A percentile compares a stretch with the other conserved stretches of the same genome.
These are phyloP conservation scores for Zygosaccharomyces lentus DNA, from an alignment of 805 yeast species.

Conservation along the genomic window DNA sequence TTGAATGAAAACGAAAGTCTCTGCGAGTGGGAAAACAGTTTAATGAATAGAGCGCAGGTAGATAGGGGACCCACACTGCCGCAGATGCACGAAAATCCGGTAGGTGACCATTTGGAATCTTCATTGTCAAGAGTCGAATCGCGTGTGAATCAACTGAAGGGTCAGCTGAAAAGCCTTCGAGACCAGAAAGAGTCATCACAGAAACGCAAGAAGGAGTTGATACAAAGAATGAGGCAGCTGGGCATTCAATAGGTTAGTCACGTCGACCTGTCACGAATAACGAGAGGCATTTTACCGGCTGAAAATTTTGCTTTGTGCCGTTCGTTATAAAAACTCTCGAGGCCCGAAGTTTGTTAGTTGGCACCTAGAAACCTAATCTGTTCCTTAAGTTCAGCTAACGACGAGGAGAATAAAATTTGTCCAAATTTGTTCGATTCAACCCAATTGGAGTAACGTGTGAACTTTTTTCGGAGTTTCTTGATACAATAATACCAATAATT, in stretches of 20 bases:
- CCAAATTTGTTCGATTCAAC: neutral
- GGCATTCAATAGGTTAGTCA: neutral
- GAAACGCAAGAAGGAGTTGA: conserved; percentile 2
- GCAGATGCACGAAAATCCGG: neutral
- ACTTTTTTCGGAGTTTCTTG: neutral
- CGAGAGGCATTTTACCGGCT: conserved; percentile 1
- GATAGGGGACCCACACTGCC: neutral
- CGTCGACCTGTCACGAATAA: neutral
- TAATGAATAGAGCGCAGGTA: conserved; percentile 10
- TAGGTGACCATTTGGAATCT: neutral
- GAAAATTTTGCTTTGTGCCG: conserved; percentile 8
- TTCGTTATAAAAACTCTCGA: conserved; percentile 1
- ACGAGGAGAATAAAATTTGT: conserved; percentile 17
- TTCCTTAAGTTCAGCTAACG: conserved; percentile 32
- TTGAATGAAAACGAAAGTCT: conserved; percentile 10
- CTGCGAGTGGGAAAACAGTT: conserved; percentile 19
- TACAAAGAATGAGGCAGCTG: neutral
- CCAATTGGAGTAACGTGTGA: neutral
- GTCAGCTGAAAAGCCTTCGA: conserved; percentile 9
- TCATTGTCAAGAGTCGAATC: conserved; percentile 7
- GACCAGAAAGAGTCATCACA: conserved; percentile 5
- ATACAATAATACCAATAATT: neutral
- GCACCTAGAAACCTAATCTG: conserved; percentile 5
- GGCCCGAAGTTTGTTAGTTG: neutral
- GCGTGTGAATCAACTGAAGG: conserved; percentile 9